A percentile compares a stretch with the other conserved stretches of the same genome.
Conservation (phyloP, 1,284 basidiomycete species). For the Austroboletus rostrupii region DNA sequence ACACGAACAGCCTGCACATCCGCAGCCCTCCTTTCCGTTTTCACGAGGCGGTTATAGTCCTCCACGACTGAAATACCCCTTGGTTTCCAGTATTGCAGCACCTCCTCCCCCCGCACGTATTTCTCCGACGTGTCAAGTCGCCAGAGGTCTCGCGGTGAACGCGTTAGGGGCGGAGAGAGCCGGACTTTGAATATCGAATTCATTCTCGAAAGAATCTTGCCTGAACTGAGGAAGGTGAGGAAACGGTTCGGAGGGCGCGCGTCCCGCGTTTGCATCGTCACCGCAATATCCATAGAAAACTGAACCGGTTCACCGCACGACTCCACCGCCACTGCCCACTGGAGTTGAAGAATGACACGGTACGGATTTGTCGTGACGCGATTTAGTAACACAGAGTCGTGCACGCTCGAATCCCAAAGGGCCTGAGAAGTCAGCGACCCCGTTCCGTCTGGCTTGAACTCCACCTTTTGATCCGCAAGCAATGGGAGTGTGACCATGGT, state of each 20-base stretch:
- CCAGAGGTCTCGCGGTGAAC: conserved; percentile 89
- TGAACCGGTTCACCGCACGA: conserved; percentile 79
- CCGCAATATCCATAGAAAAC: conserved; percentile 84
- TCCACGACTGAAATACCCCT: conserved; percentile 84
- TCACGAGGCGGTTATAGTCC: conserved; percentile 72
- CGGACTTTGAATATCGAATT: conserved; percentile 80
- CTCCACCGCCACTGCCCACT: conserved; percentile 79
- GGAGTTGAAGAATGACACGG: conserved; percentile 75
- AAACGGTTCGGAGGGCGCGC: conserved; percentile 80
- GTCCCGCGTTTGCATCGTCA: conserved; percentile 85
- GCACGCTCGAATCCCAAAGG: conserved; percentile 92
- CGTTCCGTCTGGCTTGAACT: conserved; percentile 81
- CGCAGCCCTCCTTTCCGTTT: conserved; percentile 69
- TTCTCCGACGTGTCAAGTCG: conserved; percentile 90
- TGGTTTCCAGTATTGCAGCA: conserved; percentile 79
- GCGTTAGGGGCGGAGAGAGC: conserved; percentile 81
- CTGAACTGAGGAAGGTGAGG: conserved; percentile 70
- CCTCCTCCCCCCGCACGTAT: conserved; percentile 90
- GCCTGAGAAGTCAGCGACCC: conserved; percentile 66
- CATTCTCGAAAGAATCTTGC: conserved; percentile 69
- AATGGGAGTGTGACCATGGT: conserved; percentile 67
- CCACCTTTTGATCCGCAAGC: conserved; percentile 66
- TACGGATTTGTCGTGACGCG: conserved; percentile 77
- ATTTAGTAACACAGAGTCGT: conserved; percentile 85
- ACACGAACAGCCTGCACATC: conserved; percentile 88